Percentiles rank a stretch among this genome's conserved stretches.
Conservation (phyloP, 495 filamentous ascomycete genomes). For the Xylaria flabelliformis region DNA sequence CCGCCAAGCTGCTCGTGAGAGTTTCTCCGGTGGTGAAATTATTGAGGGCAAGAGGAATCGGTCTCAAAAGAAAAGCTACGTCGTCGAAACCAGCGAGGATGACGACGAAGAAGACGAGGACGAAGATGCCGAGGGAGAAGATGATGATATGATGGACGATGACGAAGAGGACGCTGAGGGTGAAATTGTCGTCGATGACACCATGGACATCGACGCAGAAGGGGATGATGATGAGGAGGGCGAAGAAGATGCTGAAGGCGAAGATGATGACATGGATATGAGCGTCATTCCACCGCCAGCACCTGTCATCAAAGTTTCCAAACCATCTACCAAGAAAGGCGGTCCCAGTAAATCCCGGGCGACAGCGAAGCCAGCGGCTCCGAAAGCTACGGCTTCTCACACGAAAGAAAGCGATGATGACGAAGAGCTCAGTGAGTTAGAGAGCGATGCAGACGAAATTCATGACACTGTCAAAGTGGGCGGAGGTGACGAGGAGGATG, state of each 20-base stretch:
- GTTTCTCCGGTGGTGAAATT: conserved; percentile 62
- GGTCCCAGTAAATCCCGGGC: conserved; percentile 38
- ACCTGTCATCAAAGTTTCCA: conserved; percentile 54
- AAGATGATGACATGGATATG: conserved; percentile 56
- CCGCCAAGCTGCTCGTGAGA: conserved; percentile 40
- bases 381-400: conserved; percentile 38
- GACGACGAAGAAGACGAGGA: conserved; percentile 58
- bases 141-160: conserved; percentile 48
- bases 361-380: conserved; percentile 29
- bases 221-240: conserved; percentile 56
- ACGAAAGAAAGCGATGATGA: conserved; percentile 52
- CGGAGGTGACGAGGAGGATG: conserved; percentile 53
- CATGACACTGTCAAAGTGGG: conserved; percentile 52
- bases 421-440: conserved; percentile 55
- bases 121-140: conserved; percentile 51
- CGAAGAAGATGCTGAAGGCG: conserved; percentile 55
- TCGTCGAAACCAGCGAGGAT: conserved; percentile 64
- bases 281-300: conserved; percentile 44
- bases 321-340: conserved; percentile 38
- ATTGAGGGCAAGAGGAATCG: conserved; percentile 67
- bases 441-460: conserved; percentile 57
- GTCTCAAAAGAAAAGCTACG: conserved; percentile 71
- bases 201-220: conserved; percentile 48
- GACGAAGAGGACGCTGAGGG: conserved; percentile 54
- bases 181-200: conserved; percentile 41